Evolutionary conservation across 768 basidiomycete species (phyloP).

Genomic region (Cyclocybe aegerita): DNA sequence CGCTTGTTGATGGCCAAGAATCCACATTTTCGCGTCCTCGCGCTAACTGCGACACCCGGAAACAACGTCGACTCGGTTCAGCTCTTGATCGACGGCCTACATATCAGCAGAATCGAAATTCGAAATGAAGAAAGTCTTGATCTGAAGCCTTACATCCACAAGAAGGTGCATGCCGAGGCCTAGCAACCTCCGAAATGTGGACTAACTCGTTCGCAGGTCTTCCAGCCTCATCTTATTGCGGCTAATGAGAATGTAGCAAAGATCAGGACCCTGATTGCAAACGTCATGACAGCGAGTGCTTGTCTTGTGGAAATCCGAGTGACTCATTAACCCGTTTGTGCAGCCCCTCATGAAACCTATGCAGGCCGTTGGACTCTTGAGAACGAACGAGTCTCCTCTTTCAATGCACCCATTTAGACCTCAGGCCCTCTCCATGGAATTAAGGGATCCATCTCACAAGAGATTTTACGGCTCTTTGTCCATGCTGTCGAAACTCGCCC

Average conservation of each 20-base stretch:
- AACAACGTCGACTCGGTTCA: conserved; percentile 86
- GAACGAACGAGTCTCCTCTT: conserved; percentile 47
- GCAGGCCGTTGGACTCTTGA: conserved; percentile 41
- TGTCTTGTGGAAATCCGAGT: background rate
- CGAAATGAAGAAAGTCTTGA: conserved; percentile 90
- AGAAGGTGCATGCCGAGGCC: conserved; percentile 56
- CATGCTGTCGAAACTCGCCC: conserved; percentile 58
- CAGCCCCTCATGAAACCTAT: conserved; percentile 32
- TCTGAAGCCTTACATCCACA: conserved; percentile 79
- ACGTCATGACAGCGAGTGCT: conserved; percentile 68
- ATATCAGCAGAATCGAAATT: conserved; percentile 94
- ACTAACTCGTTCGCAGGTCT: conserved; percentile 41
- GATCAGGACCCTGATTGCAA: conserved; percentile 66
- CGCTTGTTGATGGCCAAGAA: conserved; percentile 93
- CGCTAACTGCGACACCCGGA: conserved; percentile 95
- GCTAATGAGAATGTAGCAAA: conserved; percentile 68
- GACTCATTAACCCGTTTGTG: conserved; percentile 6
- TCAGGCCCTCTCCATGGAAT: conserved; percentile 39
- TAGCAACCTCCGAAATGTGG: background rate
- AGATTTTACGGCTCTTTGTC: conserved; percentile 55
- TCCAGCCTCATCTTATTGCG: conserved; percentile 75
- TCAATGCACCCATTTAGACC: conserved; percentile 66
- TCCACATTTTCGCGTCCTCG: conserved; percentile 88
- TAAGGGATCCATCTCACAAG: conserved; percentile 32
- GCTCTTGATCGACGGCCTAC: conserved; percentile 84